Base-by-base conservation (phyloP, 148 eudicot genomes). In the Heliamphora exappendiculata region DNA sequence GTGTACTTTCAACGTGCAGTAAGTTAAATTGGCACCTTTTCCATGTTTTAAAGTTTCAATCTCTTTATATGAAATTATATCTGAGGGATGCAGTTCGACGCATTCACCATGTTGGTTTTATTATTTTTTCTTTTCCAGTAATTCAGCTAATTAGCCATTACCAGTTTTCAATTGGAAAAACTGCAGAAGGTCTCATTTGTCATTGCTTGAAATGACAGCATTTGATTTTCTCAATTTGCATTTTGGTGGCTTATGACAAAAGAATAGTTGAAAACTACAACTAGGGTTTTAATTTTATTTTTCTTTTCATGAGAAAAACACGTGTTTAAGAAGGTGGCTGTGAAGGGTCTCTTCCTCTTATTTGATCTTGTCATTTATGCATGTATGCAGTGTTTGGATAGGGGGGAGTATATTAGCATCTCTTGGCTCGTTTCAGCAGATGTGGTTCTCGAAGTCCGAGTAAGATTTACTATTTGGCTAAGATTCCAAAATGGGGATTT, bases 381-480 rank as follows among this genome's bases (percentile, higher is more conserved):
- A 24, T 72, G 24, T 64, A 31, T 80, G 69, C 87, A 94, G 98
- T 84, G 98, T 94, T 71, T 94, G 98, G 98, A 94, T 94, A 42
- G 98, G 98, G 78, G 98, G 97, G 74, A 94, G 98, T 70, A 94
- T 94, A 81, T 79, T 94, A 85, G 98, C 98, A 76, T 94, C 98
- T 53, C 95, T 94, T 64, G 98, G 98, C 76, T 94, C 98, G 55
- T 91, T 94, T 81, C 98, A 94, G 83, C 98, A 94, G 81, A 87
- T 94, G 98, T 94, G 98, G 98, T 94, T 94, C 85, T 94, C 97
- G 59, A 94, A 94, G 81, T 84, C 93, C 0, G 98, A 94, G 98
- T 94, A 86, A 87, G 98, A 72, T 69, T 14, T 26, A 31, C 33
- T 17, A 65, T 58, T 20, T 16, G 26, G 7, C 36, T 2, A 54